Conservation (phyloP, 2,329 filamentous ascomycete genomes). For the Ophiostoma piceae region DNA sequence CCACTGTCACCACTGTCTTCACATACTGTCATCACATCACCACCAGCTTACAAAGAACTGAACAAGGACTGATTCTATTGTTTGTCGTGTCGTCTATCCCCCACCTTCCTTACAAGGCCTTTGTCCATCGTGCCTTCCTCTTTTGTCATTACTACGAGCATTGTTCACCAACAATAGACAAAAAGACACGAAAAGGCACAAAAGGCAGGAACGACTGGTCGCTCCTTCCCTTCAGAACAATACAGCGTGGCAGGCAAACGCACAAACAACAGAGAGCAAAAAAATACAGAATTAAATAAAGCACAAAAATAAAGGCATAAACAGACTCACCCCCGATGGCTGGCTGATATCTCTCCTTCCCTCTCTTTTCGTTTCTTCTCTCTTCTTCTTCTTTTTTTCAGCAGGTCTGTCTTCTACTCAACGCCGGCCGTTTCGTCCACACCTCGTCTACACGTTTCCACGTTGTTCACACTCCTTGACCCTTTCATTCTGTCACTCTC, state of each 20-base stretch:
- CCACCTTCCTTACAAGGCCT: conserved; percentile 19
- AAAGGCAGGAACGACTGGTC: background rate
- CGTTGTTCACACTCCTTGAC: conserved; percentile 17
- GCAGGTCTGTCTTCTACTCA: conserved; percentile 25
- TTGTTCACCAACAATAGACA: conserved; percentile 16
- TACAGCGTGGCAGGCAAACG: conserved; percentile 17
- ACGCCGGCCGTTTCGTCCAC: conserved; percentile 24
- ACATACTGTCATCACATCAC: background rate
- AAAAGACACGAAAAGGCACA: background rate
- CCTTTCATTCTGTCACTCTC: background rate
- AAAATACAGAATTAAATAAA: background rate
- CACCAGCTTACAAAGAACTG: background rate
- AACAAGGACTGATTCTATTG: background rate
- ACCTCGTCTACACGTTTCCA: background rate
- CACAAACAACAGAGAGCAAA: background rate
- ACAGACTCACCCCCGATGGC: background rate
- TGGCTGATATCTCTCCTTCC: conserved; percentile 16
- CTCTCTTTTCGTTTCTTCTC: conserved; percentile 9
- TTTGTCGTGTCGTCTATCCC: background rate
- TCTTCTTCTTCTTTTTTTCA: conserved; percentile 16
- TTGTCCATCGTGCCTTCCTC: conserved; percentile 23
- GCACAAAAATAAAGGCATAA: background rate
- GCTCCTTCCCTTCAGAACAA: conserved; percentile 11
- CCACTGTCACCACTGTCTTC: background rate
- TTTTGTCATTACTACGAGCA: conserved; percentile 5